Base-by-base conservation (phyloP, 441 rosid species). In the Euphorbia schlechtendalii region DNA sequence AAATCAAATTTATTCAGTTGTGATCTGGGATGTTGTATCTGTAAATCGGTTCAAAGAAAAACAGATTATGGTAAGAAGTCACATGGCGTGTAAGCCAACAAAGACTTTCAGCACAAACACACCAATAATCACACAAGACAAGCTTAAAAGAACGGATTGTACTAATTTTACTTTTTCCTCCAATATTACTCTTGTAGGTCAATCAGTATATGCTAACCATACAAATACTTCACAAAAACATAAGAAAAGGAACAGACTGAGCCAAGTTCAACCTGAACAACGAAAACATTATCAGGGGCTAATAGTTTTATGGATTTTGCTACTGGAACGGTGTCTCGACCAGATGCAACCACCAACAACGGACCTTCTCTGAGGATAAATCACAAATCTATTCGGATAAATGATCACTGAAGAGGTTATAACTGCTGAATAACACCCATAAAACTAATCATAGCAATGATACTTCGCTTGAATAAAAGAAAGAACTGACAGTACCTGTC, bases 1-100 rank as follows among this genome's bases (percentile, higher is more conserved):
- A 90, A 72, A 78, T 93, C 99, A 83, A 93, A 93, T 79, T 90
- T 86, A 73, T 82, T 77, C 75, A 90, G 63, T 9, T 69, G 83
- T 49, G 84, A 63, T 80, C 97, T 82, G 25, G 99, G 99, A 81
- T 88, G 97, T 78, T 93, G 93, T 76, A 93, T 83, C 99, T 93
- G 78, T 52, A 71, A 45, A 62, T 71, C 28, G 66, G n/a, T 61
- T 53, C 62, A 64, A 12, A 66, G 25, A 17, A 51, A 59, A 45
- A 52, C 5, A 15, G 45, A 57, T 25, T 57, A 67, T 48, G 59
- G 69, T 32, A n/a, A n/a, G 8, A 49, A 41, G n/a, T 30, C 57
- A 43, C 54, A 21, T 7, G 6, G 36, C 17, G 38, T 24, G 28
- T 45, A 56, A 21, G 13, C 66, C 41, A 20, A 51, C 62, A 34